Evolutionary conservation across 2,329 filamentous ascomycete genomes (phyloP).

Genomic region (Aschersonia sp.): DNA sequence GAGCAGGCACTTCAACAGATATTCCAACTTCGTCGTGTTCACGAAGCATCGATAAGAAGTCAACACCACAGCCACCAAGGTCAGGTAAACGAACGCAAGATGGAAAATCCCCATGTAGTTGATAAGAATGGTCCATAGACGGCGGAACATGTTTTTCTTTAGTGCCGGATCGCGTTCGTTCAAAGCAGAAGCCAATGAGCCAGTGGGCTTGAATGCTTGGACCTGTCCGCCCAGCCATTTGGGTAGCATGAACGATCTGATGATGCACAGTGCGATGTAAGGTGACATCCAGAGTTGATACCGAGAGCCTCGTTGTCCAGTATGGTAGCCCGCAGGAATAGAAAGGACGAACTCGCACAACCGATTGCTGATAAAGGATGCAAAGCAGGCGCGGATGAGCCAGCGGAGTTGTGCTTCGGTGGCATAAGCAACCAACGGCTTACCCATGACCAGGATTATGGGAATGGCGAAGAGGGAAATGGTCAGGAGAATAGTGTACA

Average conservation of each 20-base stretch:
- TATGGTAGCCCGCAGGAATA: slow-evolving; percentile 43
- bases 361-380: slow-evolving; percentile 33
- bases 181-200: slow-evolving; percentile 37
- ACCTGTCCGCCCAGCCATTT: slow-evolving; percentile 43
- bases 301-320: slow-evolving; percentile 38
- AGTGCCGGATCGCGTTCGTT: slow-evolving; percentile 41
- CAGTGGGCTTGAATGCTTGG: slow-evolving; percentile 45
- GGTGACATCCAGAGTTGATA: slow-evolving; percentile 50
- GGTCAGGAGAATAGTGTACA: slow-evolving; percentile 40
- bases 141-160: slow-evolving; percentile 35
- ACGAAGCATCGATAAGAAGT: slow-evolving; percentile 36
- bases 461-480: slow-evolving; percentile 43
- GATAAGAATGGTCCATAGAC: slow-evolving; percentile 37
- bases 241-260: slow-evolving; percentile 42
- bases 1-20: slow-evolving; percentile 34
- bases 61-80: slow-evolving; percentile 32
- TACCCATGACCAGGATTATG: slow-evolving; percentile 40
- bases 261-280: slow-evolving; percentile 41
- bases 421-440: slow-evolving; percentile 41
- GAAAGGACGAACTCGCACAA: slow-evolving; percentile 43
- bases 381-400: slow-evolving; percentile 41
- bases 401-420: slow-evolving; percentile 38
- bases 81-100: slow-evolving; percentile 36
- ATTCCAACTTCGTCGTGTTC: slow-evolving; percentile 19
- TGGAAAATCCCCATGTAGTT: slow-evolving; percentile 43